phyloP scores from a whole-genome alignment of 176 grass and related monocot species.

The Chloris gayana region DNA sequence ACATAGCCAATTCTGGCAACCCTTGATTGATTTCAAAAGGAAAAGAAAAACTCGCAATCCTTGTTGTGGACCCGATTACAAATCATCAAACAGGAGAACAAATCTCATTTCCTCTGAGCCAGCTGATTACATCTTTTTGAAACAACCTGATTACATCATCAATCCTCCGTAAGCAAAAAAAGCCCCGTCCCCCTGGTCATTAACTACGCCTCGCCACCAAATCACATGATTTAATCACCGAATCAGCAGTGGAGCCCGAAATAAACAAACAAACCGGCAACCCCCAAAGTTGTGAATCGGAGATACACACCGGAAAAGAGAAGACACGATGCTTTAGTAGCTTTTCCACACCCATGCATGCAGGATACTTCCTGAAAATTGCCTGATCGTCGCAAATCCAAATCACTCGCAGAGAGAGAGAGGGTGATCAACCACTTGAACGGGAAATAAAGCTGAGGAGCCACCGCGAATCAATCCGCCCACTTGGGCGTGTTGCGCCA shows the following conservation, averaged over 20 bases:
- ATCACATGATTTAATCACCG: conserved; percentile 16
- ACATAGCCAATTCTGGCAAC: too few species aligned
- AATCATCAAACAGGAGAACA: neutral
- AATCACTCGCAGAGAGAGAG: neutral
- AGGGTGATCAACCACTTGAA: neutral
- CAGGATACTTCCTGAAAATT: neutral
- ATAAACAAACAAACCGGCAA: neutral
- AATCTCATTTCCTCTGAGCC: too few species aligned
- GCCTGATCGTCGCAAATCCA: neutral
- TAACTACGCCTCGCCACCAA: neutral
- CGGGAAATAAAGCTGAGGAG: neutral
- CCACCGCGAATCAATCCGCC: neutral
- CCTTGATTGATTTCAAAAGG: too few species aligned
- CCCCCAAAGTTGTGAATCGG: neutral
- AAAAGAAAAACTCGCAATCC: too few species aligned
- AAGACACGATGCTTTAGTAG: neutral
- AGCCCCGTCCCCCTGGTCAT: neutral
- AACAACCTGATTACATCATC: neutral
- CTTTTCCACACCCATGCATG: neutral
- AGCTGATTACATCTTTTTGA: neutral
- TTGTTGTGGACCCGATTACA: too few species aligned
- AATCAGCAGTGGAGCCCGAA: conserved; percentile 14
- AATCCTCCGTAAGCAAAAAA: neutral
- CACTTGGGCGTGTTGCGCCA: neutral
- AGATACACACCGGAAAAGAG: conserved; percentile 13